Evolutionary conservation across 139 green algal genomes (phyloP).

Genomic region (Monoraphidium neglectum): DNA sequence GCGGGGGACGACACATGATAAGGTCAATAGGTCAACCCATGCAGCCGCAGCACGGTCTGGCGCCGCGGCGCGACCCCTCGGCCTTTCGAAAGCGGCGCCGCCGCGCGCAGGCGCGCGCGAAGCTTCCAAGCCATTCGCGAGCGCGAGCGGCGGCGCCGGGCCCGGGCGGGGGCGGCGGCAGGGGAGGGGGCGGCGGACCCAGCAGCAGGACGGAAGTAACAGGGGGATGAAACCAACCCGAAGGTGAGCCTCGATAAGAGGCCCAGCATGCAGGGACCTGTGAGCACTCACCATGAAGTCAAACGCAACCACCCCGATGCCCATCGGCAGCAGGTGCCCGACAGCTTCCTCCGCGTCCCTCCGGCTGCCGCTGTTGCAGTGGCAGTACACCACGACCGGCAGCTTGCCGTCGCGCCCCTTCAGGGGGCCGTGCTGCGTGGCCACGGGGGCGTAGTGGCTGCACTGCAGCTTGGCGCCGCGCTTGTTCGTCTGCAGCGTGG

Average conservation of each 20-base stretch:
- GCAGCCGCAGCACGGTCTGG: background rate
- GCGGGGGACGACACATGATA: background rate
- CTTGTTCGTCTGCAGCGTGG: conserved; percentile 64
- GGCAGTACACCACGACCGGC: conserved; percentile 27
- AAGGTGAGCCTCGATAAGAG: background rate
- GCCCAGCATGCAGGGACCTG: background rate
- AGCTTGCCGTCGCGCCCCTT: background rate
- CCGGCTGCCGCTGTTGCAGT: conserved; percentile 83
- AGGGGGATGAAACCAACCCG: background rate
- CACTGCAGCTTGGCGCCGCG: conserved; percentile 66
- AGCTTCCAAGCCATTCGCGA: too few species aligned
- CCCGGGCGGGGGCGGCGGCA: too few species aligned
- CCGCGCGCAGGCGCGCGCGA: too few species aligned
- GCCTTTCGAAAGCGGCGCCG: too few species aligned
- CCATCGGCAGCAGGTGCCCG: conserved; percentile 70
- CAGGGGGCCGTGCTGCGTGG: background rate
- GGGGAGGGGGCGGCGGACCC: too few species aligned
- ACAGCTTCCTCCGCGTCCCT: conserved; percentile 84
- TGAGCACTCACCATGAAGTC: conserved; percentile 78
- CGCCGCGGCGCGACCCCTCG: too few species aligned
- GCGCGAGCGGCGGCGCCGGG: too few species aligned
- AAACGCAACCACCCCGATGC: conserved; percentile 81
- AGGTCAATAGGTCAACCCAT: background rate
- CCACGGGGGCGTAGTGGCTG: conserved; percentile 69
- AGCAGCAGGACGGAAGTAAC: background rate